A percentile compares a stretch with the other conserved stretches of the same genome.
phyloP scores from a whole-genome alignment of 2,329 filamentous ascomycete species.

The Xylariaceae sp. region DNA sequence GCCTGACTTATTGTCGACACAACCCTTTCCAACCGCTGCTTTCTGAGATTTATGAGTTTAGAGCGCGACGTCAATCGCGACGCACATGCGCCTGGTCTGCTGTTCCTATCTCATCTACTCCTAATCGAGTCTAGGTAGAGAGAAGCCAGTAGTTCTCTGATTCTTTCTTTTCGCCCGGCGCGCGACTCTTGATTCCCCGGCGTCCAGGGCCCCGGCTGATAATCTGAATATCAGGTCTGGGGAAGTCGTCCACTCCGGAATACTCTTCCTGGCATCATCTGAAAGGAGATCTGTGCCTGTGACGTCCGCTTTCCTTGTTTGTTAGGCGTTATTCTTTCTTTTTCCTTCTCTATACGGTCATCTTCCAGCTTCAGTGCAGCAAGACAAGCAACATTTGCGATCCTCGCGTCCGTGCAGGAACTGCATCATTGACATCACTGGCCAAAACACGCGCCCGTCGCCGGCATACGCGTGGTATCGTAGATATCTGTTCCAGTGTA shows the following conservation, averaged over 20 bases:
- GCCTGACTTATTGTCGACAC: conserved; percentile 9
- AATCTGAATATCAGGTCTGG: conserved; percentile 3
- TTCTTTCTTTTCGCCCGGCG: conserved; percentile 13
- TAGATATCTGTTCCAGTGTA: conserved; percentile 27
- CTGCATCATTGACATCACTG: conserved; percentile 14
- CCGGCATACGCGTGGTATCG: conserved; percentile 22
- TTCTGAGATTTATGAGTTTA: conserved; percentile 5
- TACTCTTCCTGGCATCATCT: conserved; percentile 4
- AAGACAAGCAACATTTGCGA: conserved; percentile 17
- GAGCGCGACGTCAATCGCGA: conserved; percentile 12
- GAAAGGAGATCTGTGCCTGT: conserved; percentile 15
- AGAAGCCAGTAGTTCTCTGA: conserved; percentile 9
- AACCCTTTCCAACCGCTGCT: background rate
- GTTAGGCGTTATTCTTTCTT: background rate
- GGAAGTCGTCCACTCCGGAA: conserved; percentile 1
- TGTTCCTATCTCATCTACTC: conserved; percentile 5
- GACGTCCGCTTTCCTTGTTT: conserved; percentile 17
- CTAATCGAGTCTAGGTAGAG: conserved; percentile 5
- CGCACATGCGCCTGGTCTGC: conserved; percentile 8
- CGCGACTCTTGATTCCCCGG: conserved; percentile 10
- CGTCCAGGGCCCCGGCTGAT: conserved; percentile 8
- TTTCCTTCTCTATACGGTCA: conserved; percentile 9
- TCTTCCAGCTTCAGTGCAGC: conserved; percentile 13
- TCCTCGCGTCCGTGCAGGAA: conserved; percentile 13
- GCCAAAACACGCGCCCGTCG: conserved; percentile 19